Conservation (phyloP, 768 basidiomycete genomes). For the Tylopilus plumbeoviolaceoides region DNA sequence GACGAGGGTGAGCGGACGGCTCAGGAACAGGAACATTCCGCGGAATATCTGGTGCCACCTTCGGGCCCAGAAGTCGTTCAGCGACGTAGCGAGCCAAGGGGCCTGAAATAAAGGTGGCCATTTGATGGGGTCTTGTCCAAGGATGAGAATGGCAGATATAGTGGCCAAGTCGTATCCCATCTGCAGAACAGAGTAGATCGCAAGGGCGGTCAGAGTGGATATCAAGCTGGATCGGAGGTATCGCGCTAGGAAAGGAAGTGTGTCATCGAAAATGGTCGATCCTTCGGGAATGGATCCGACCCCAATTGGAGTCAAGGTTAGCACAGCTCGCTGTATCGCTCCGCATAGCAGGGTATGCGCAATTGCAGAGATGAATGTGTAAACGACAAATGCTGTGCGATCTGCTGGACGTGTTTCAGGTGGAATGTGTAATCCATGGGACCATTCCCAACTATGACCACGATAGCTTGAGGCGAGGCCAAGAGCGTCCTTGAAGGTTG, state of each 20-base stretch:
- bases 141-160: background rate
- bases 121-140: background rate
- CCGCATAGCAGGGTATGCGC: background rate
- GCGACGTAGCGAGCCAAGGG: background rate
- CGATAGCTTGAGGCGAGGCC: background rate
- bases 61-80: background rate
- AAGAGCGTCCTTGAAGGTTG: background rate
- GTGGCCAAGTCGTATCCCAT: background rate
- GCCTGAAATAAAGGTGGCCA: background rate
- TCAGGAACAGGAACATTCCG: background rate
- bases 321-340: background rate
- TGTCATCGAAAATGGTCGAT: background rate
- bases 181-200: background rate
- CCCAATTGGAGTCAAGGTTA: background rate
- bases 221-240: background rate
- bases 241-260: background rate
- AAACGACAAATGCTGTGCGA: background rate
- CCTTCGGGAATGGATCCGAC: background rate
- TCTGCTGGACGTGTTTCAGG: background rate
- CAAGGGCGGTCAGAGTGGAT: background rate
- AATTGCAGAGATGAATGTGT: background rate
- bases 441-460: background rate
- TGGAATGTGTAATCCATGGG: background rate
- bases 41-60: background rate
- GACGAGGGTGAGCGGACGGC: background rate